Base-by-base conservation (phyloP, 768 basidiomycete genomes). In the Lactarius hatsudake region DNA sequence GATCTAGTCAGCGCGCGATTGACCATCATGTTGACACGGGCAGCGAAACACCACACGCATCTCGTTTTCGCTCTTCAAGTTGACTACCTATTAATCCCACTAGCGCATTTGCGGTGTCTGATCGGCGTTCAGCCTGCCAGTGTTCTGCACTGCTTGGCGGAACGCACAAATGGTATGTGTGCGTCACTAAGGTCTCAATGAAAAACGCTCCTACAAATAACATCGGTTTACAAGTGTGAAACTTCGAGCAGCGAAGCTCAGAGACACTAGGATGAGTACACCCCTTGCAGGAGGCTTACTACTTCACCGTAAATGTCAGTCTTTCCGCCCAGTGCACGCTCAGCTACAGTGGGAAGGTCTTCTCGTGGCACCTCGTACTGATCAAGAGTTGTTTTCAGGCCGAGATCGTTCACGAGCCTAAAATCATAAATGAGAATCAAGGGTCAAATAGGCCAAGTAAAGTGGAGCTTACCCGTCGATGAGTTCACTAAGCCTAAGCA, bases 291-390 rank as follows among this genome's bases (percentile, higher is more conserved):
- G 71, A 88, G 64, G 53, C 81, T 76, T 23, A 85, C 79, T 5
- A 87, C 81, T 59, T 76, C 78, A 3, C 77, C 76, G 42, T 78
- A 65, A 48, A 73, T 65, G 67, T 84, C 76, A 51, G 80, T 78
- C 66, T 78, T 76, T 20, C 75, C 77, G 23, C 82, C 82, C 60
- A 86, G 72, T 10, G 81, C 83, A 43, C 74, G 74, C 66, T 76
- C 78, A 10, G 89, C 87, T 67, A 92, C 84, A 53, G 75, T 78
- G 9, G 78, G 73, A 5, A 89, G 63, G 69, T 90, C 84, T 56
- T 77, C 79, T 55, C 70, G 80, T 9, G 90, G 89, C 1, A 92
- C 88, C 1, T 84, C 84, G 76, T 89, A 89, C 23, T 86, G 81
- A 26, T 78, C 74, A 45, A 91, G 80, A 26, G 78, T 85, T 10